Evolutionary conservation across 371 early-diverging fungal genomes (phyloP).

Genomic region (Haplosporangium sp.): DNA sequence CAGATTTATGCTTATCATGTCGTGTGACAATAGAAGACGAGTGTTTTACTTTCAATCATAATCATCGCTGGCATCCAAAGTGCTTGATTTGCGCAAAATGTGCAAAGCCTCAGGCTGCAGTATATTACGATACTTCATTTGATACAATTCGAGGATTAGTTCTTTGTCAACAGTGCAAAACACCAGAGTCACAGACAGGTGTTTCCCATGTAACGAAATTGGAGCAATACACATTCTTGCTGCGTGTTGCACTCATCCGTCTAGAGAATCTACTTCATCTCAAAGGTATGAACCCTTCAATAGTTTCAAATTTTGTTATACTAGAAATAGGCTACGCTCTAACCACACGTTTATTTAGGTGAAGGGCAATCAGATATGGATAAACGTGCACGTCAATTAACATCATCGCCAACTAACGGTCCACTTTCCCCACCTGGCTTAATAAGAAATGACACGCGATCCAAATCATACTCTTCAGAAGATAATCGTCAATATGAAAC

Average conservation of each 20-base stretch:
- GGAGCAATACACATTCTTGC: slow-evolving; percentile 89
- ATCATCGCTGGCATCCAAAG: slow-evolving; percentile 81
- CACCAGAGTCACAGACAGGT: slow-evolving; percentile 60
- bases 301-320: background rate
- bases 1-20: slow-evolving; percentile 87
- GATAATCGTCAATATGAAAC: slow-evolving; percentile 59
- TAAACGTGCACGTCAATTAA: slow-evolving; percentile 28
- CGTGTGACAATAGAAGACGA: slow-evolving; percentile 87
- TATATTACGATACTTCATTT: slow-evolving; percentile 64
- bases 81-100: slow-evolving; percentile 86
- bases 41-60: slow-evolving; percentile 75
- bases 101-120: slow-evolving; percentile 61
- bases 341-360: slow-evolving; percentile 10
- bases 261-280: slow-evolving; percentile 81
- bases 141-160: slow-evolving; percentile 57
- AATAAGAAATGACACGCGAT: slow-evolving; percentile 53
- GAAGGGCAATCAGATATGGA: slow-evolving; percentile 23
- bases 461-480: slow-evolving; percentile 59
- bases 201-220: slow-evolving; percentile 85
- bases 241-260: slow-evolving; percentile 87
- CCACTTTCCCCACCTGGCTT: slow-evolving; percentile 43
- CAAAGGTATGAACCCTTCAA: slow-evolving; percentile 60
- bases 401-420: slow-evolving; percentile 11
- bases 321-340: background rate
- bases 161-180: slow-evolving; percentile 67